Conservation (phyloP, 106 monocot species). For the Phalaenopsis aphrodite region DNA sequence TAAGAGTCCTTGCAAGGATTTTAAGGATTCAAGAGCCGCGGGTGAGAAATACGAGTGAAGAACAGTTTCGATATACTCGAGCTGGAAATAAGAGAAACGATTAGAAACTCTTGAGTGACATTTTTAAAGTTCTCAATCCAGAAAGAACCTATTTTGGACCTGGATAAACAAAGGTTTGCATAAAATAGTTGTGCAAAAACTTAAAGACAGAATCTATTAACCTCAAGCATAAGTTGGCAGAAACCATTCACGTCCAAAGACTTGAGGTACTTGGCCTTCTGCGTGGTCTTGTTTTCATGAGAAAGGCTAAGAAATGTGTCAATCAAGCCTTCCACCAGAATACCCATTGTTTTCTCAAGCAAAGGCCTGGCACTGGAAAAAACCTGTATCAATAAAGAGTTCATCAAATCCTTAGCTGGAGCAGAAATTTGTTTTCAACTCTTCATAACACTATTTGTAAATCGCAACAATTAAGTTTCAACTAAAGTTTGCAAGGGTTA, state of each 20-base stretch:
- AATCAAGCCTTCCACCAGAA: constrained; percentile 85
- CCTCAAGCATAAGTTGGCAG: constrained; percentile 98
- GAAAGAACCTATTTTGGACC: background rate
- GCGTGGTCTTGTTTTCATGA: constrained; percentile 62
- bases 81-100: constrained; percentile 35
- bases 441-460: background rate
- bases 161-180: background rate
- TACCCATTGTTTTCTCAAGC: constrained; percentile 75
- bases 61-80: constrained; percentile 92
- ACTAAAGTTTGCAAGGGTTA: background rate
- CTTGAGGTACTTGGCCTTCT: constrained; percentile 56
- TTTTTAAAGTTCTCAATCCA: background rate
- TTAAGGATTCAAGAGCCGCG: constrained; percentile 72
- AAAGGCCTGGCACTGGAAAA: constrained; percentile 77
- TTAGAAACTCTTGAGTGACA: background rate
- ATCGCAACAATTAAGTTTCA: background rate
- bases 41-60: constrained; percentile 73
- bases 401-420: background rate
- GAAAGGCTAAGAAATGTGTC: constrained; percentile 82
- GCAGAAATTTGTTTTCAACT: background rate
- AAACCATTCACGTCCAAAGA: constrained; percentile 78
- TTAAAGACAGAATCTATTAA: constrained; percentile 10
- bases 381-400: constrained; percentile 41
- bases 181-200: background rate
- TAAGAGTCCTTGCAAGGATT: constrained; percentile 59